Evolutionary conservation across 2,329 filamentous ascomycete species (phyloP).

Genomic region (Pseudogymnoascus sp.): DNA sequence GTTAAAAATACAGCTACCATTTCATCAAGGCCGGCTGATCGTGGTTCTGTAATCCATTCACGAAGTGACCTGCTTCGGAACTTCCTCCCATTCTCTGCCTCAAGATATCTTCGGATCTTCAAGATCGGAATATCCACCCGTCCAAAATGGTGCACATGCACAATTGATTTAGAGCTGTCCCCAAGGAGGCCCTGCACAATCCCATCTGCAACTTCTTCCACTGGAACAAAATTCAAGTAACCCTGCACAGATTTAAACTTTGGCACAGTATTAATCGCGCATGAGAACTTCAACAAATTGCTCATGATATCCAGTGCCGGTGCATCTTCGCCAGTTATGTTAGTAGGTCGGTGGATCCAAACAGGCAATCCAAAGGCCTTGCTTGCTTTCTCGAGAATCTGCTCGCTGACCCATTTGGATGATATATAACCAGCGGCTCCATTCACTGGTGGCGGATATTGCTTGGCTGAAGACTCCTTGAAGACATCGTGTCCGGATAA

Average conservation of each 20-base stretch:
- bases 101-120: neutral
- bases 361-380: constrained; percentile 18
- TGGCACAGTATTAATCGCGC: constrained; percentile 6
- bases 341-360: constrained; percentile 26
- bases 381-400: constrained; percentile 24
- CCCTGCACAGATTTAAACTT: constrained; percentile 5
- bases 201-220: constrained; percentile 6
- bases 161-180: neutral
- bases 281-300: constrained; percentile 12
- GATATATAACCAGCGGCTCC: constrained; percentile 30
- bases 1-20: neutral
- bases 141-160: neutral
- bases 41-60: neutral
- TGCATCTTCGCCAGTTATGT: constrained; percentile 13
- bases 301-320: constrained; percentile 13
- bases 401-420: constrained; percentile 31
- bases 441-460: constrained; percentile 18
- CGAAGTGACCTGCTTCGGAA: neutral
- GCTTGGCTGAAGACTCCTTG: constrained; percentile 12
- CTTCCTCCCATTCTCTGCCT: neutral
- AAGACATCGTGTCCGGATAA: constrained; percentile 1
- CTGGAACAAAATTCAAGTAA: constrained; percentile 10
- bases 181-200: neutral
- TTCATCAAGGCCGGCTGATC: neutral
- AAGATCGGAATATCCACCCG: neutral